These are phyloP conservation scores for Tagetes erecta DNA, from an alignment of 129 eudicot species.

Conservation along the genomic window DNA sequence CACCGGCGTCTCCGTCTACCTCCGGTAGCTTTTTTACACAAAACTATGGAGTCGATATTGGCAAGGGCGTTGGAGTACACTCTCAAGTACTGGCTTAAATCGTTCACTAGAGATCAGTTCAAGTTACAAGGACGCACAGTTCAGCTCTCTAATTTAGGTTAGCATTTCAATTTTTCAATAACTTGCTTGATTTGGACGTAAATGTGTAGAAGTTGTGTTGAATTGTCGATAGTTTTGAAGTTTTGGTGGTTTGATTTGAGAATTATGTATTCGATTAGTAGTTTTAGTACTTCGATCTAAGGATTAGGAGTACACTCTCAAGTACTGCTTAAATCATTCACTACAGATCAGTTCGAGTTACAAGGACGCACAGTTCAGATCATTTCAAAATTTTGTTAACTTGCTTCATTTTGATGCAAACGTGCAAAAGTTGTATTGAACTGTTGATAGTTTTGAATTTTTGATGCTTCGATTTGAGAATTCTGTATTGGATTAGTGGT, in stretches of 20 bases:
- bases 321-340: slow-evolving; percentile 92
- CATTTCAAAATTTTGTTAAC: not conserved
- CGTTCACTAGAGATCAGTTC: slow-evolving; percentile 95
- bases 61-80: slow-evolving; percentile 95
- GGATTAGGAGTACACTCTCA: slow-evolving; percentile 49
- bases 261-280: slow-evolving; percentile 17
- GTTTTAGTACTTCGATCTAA: not conserved
- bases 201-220: slow-evolving; percentile 1
- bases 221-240: not conserved
- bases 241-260: slow-evolving; percentile 6
- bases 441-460: slow-evolving; percentile 8
- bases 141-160: slow-evolving; percentile 92
- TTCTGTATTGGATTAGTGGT: slow-evolving; percentile 19
- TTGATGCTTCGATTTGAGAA: slow-evolving; percentile 10
- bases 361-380: slow-evolving; percentile 90
- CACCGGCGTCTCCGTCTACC: slow-evolving; percentile 7
- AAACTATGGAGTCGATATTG: slow-evolving; percentile 76
- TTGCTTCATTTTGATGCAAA: slow-evolving; percentile 21
- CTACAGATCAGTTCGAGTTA: slow-evolving; percentile 94
- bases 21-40: not conserved
- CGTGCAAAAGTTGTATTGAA: not conserved
- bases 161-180: not conserved
- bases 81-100: slow-evolving; percentile 93
- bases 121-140: slow-evolving; percentile 87
- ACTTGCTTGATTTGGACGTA: slow-evolving; percentile 19